phyloP scores from a whole-genome alignment of 2,329 filamentous ascomycete species.

The Fusarium papillatum region DNA sequence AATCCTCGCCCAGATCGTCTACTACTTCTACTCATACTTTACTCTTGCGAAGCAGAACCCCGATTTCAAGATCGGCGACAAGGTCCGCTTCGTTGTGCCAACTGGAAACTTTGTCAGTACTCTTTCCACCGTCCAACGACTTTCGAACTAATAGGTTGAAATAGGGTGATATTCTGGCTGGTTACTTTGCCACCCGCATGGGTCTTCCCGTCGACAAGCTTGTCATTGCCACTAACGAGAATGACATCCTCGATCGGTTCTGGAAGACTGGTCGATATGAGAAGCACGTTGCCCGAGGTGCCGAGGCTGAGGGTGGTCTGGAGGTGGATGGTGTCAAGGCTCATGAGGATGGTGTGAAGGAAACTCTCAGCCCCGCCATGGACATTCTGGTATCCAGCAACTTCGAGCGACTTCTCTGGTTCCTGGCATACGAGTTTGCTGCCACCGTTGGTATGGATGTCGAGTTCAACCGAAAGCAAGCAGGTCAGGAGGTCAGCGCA shows the following conservation, averaged over 20 bases:
- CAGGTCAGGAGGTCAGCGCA: conserved; percentile 79
- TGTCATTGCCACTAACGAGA: conserved; percentile 95
- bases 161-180: conserved; percentile 84
- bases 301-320: conserved; percentile 74
- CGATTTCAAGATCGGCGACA: conserved; percentile 73
- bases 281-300: conserved; percentile 78
- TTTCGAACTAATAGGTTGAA: neutral
- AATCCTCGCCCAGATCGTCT: conserved; percentile 96
- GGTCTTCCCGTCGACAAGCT: conserved; percentile 90
- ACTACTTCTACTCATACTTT: conserved; percentile 98
- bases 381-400: conserved; percentile 97
- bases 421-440: conserved; percentile 83
- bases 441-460: conserved; percentile 71
- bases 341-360: conserved; percentile 83
- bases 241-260: conserved; percentile 97
- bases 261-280: conserved; percentile 92
- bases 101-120: conserved; percentile 88
- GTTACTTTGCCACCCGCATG: conserved; percentile 94
- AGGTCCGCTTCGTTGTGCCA: conserved; percentile 88
- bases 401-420: conserved; percentile 97
- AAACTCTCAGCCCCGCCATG: conserved; percentile 96
- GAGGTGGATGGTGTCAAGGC: conserved; percentile 72
- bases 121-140: neutral
- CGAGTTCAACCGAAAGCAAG: conserved; percentile 75
- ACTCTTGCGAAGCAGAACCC: conserved; percentile 74